Evolutionary conservation across 2,329 filamentous ascomycete genomes (phyloP), one percentile per base, ranked within the genome.

Genomic region (Epichloe sylvatica): DNA sequence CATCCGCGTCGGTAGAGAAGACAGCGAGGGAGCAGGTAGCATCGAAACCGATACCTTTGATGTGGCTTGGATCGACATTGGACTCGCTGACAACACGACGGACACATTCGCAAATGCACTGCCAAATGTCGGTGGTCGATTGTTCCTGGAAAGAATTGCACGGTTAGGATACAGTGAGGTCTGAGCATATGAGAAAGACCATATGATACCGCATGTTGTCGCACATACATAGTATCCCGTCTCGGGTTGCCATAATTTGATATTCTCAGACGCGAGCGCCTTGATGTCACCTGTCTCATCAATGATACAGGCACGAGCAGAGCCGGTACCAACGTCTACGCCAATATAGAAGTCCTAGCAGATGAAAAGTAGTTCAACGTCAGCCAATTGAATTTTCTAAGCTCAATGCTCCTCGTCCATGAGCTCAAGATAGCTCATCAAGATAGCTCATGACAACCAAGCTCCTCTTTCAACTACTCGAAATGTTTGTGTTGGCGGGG

Each of bases 51-150:
- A 98, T 88, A 51, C 92, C 92, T 58, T 84, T 84, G 59, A 98
- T 84, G 36, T 78, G 81, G 54, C 71, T 72, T 4, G 83, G 77
- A 59, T 91, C 81, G 57, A 94, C 82, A 58, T 82, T 83, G 57
- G 91, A 85, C 65, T 95, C 84, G 62, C 76, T 77, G 60, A 97
- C 77, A 42, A 90, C 88, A 47, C 82, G 78, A 60, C 89, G 84
- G 37, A 96, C 88, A 40, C 88, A 92, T 53, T 80, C 77, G 71
- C 90, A 95, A 64, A 98, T 95, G 68, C 88, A 91, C 55, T 81
- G 77, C 92, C 92, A 98, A 62, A 98, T 98, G 66, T 98, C 87
- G 46, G 82, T 86, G 0, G 92, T 97, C 15, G 91, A 97, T 91
- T 98, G 92, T 73, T 98, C 92, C 89, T 73, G 51, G 17, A 39